Conservation (phyloP, 257 asterid species). For the Nicotiana obtusifolia region DNA sequence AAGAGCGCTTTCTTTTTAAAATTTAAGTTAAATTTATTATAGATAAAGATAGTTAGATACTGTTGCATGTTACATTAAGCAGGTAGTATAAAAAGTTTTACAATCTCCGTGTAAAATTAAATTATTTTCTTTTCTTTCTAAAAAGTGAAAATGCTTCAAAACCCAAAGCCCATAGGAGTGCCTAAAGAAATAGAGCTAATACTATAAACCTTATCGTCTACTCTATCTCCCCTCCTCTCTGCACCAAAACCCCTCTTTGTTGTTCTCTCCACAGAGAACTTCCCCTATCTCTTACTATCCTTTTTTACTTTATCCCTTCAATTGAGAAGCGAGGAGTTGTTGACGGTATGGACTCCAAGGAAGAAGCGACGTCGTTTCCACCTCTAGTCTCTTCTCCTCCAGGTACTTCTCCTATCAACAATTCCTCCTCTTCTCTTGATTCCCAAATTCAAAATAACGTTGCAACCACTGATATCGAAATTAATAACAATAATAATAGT, state of each 20-base stretch:
- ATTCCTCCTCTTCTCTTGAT: background rate
- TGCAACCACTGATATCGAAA: background rate
- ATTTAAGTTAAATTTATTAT: no score
- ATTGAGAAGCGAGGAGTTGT: background rate
- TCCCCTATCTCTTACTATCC: background rate
- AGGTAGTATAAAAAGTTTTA: no score
- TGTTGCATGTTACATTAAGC: no score
- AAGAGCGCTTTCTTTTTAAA: no score
- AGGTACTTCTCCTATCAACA: constrained; percentile 4
- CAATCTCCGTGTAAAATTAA: no score
- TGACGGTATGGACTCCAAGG: background rate
- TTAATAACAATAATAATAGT: background rate
- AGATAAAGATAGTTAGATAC: no score
- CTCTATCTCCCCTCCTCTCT: background rate
- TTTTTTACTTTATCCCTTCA: background rate
- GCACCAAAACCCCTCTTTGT: constrained; percentile 6
- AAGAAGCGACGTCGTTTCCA: background rate
- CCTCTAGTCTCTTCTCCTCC: background rate
- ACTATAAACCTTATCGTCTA: constrained; percentile 6
- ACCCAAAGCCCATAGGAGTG: background rate
- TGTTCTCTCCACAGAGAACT: constrained; percentile 10
- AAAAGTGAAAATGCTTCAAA: background rate
- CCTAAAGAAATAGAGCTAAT: background rate
- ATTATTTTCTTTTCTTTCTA: background rate
- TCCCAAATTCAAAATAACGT: background rate